phyloP scores from a whole-genome alignment of 2,329 filamentous ascomycete genomes.

The Aspergillus sp. region DNA sequence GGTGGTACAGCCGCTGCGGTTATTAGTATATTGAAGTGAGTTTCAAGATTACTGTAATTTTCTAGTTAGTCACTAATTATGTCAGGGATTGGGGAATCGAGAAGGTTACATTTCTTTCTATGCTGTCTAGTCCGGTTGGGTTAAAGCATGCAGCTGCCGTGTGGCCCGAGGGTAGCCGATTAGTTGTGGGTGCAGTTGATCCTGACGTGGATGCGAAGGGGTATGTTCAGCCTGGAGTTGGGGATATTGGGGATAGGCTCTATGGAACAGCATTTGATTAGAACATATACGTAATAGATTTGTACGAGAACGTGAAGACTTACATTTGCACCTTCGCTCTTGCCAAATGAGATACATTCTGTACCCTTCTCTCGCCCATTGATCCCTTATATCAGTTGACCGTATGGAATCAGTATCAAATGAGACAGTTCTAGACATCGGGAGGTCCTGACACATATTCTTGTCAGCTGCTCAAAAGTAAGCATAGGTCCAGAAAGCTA shows the following conservation, averaged over 20 bases:
- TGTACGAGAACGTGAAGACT: too few relatives aligned
- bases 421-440: too few relatives aligned
- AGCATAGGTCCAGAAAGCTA: too few relatives aligned
- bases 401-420: too few relatives aligned
- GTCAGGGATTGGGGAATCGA: slow-evolving; percentile 31
- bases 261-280: slow-evolving; percentile 26
- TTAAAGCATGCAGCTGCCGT: slow-evolving; percentile 24
- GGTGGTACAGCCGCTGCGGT: slow-evolving; percentile 30
- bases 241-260: slow-evolving; percentile 34
- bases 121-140: slow-evolving; percentile 25
- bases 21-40: slow-evolving; percentile 30
- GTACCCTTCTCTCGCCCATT: too few relatives aligned
- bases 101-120: slow-evolving; percentile 30
- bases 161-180: slow-evolving; percentile 29
- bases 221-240: slow-evolving; percentile 31
- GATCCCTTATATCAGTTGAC: too few relatives aligned
- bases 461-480: too few relatives aligned
- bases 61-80: not conserved
- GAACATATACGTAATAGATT: not conserved
- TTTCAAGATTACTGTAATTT: not conserved
- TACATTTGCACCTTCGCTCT: too few relatives aligned
- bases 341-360: too few relatives aligned
- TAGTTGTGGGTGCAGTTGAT: slow-evolving; percentile 31
- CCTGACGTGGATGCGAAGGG: slow-evolving; percentile 27
- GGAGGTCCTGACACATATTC: too few relatives aligned